These are phyloP conservation scores for Fusarium sp. DNA, from an alignment of 2,329 filamentous ascomycete species.

Conservation along the genomic window DNA sequence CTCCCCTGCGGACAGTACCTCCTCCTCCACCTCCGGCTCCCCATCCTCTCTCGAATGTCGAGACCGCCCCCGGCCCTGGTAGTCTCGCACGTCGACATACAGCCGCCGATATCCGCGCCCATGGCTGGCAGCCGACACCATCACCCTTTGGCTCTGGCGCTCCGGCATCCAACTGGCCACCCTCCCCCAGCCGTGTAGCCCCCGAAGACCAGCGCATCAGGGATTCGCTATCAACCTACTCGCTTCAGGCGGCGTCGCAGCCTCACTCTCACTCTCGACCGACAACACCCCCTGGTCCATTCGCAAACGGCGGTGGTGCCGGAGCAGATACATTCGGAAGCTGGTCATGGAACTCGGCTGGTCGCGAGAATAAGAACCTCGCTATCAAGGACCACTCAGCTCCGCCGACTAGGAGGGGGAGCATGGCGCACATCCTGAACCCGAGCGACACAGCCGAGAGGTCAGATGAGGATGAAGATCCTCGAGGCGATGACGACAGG, in stretches of 20 bases:
- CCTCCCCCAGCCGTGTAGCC: slow-evolving; percentile 63
- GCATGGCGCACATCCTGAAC: slow-evolving; percentile 74
- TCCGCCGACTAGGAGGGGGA: slow-evolving; percentile 67
- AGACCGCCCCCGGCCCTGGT: slow-evolving; percentile 73
- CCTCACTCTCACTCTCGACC: slow-evolving; percentile 62
- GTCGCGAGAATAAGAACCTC: slow-evolving; percentile 63
- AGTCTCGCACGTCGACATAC: slow-evolving; percentile 89
- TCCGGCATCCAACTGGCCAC: slow-evolving; percentile 63
- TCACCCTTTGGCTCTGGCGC: slow-evolving; percentile 74
- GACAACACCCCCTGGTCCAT: slow-evolving; percentile 65
- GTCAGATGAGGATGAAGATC: slow-evolving; percentile 67
- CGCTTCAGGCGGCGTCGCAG: slow-evolving; percentile 59
- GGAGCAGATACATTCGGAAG: slow-evolving; percentile 61
- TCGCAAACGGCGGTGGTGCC: slow-evolving; percentile 57
- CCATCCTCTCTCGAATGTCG: slow-evolving; percentile 73
- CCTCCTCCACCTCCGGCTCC: slow-evolving; percentile 73
- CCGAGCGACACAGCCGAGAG: slow-evolving; percentile 68
- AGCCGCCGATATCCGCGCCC: slow-evolving; percentile 92
- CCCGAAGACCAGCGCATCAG: slow-evolving; percentile 67
- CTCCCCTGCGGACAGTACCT: slow-evolving; percentile 77
- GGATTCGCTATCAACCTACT: slow-evolving; percentile 68
- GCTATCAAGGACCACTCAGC: slow-evolving; percentile 66
- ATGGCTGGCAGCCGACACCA: slow-evolving; percentile 76
- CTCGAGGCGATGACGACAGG: slow-evolving; percentile 67
- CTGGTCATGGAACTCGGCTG: slow-evolving; percentile 68